A percentile compares a stretch with the other conserved stretches of the same genome.
phyloP scores from a whole-genome alignment of 192 early-diverging fungal species.

The Linderina pennispora region DNA sequence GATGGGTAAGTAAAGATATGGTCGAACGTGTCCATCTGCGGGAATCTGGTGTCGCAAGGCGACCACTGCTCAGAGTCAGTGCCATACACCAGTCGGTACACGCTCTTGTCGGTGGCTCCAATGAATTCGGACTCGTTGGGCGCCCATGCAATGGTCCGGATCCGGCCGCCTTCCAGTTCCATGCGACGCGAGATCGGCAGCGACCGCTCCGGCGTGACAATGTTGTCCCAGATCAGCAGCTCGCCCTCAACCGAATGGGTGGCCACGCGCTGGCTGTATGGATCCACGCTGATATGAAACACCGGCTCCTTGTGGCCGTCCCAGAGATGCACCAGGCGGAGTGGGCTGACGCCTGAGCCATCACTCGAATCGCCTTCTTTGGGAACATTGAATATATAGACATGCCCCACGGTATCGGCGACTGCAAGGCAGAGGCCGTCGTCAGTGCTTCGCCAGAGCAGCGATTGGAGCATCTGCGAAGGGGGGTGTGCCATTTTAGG shows the following conservation, averaged over 20 bases:
- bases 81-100: conserved; percentile 30
- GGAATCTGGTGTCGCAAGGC: conserved; percentile 16
- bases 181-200: conserved; percentile 28
- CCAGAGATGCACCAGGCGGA: conserved; percentile 22
- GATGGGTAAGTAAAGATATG: conserved; percentile 41
- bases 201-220: background rate
- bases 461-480: conserved; percentile 1
- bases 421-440: conserved; percentile 6
- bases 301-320: conserved; percentile 42
- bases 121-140: conserved; percentile 41
- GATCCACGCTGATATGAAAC: conserved; percentile 47
- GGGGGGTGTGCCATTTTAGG: background rate
- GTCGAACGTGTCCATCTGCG: conserved; percentile 26
- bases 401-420: conserved; percentile 28
- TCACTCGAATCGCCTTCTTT: background rate
- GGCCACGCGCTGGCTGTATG: conserved; percentile 37
- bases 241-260: conserved; percentile 41
- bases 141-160: conserved; percentile 46
- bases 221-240: conserved; percentile 39
- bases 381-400: conserved; percentile 19
- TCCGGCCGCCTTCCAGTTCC: conserved; percentile 30
- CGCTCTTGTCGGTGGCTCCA: conserved; percentile 27
- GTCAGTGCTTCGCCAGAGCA: conserved; percentile 4
- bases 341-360: background rate
- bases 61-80: conserved; percentile 16